Conservation (phyloP, 2,329 filamentous ascomycete genomes). For the Lachnellula subtilissima region DNA sequence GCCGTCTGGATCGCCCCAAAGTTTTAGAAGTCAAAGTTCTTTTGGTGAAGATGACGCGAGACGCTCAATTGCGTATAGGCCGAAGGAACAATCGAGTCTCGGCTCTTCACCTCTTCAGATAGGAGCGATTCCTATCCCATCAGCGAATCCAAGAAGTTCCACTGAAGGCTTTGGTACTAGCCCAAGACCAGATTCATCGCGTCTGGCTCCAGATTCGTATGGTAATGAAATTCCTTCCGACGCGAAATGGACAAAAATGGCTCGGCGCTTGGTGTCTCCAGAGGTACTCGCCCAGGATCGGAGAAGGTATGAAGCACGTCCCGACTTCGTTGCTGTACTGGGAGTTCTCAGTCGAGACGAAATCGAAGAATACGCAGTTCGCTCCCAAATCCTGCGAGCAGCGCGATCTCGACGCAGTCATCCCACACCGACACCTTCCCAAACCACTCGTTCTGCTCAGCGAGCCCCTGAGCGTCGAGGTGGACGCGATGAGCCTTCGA, state of each 20-base stretch:
- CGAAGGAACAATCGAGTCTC: constrained; percentile 14
- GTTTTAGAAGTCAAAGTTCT: constrained; percentile 19
- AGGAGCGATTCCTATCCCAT: constrained; percentile 18
- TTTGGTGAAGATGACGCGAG: constrained; percentile 14
- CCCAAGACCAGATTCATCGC: constrained; percentile 9
- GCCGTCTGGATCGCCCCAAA: constrained; percentile 15
- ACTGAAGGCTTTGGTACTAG: constrained; percentile 11
- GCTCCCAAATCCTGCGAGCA: constrained; percentile 35
- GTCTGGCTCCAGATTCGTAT: constrained; percentile 51
- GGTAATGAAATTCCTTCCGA: constrained; percentile 53
- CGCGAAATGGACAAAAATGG: constrained; percentile 57
- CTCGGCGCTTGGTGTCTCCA: constrained; percentile 50
- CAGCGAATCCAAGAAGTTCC: constrained; percentile 1
- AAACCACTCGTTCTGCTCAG: neutral
- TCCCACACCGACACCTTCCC: neutral
- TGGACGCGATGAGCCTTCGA: constrained; percentile 5
- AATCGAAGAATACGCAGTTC: constrained; percentile 46
- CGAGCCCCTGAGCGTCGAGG: constrained; percentile 10
- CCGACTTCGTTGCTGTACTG: constrained; percentile 55
- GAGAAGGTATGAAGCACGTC: constrained; percentile 56
- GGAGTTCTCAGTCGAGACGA: constrained; percentile 49
- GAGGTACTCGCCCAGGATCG: constrained; percentile 52
- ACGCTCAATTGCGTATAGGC: constrained; percentile 16
- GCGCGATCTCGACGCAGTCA: constrained; percentile 14
- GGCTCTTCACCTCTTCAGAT: constrained; percentile 9